Percentiles rank a stretch among this genome's conserved stretches.
Evolutionary conservation across 2,329 filamentous ascomycete genomes (phyloP).

Genomic region (Aspergillus persii): DNA sequence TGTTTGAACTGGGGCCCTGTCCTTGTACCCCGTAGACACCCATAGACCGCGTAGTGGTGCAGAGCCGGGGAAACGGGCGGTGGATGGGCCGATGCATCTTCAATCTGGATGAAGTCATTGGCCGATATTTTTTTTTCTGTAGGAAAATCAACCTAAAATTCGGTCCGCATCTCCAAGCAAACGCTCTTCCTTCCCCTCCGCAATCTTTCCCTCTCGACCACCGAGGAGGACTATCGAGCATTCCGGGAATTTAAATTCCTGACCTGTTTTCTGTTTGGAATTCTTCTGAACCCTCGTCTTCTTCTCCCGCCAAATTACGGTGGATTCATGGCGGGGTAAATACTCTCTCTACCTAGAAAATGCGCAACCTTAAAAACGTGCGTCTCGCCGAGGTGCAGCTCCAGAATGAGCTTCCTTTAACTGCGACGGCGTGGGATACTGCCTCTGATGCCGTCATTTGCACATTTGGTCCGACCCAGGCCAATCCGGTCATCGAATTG

Average conservation of each 20-base stretch:
- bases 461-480: slow-evolving; percentile 75
- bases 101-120: slow-evolving; percentile 46
- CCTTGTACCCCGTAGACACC: not conserved
- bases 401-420: slow-evolving; percentile 60
- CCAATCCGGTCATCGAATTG: slow-evolving; percentile 71
- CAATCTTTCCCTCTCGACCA: not conserved
- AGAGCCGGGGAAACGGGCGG: slow-evolving; percentile 2
- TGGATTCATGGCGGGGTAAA: slow-evolving; percentile 37
- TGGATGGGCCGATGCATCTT: slow-evolving; percentile 17
- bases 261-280: not conserved
- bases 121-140: slow-evolving; percentile 30
- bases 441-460: slow-evolving; percentile 74
- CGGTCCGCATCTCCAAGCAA: slow-evolving; percentile 12
- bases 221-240: not conserved
- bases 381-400: slow-evolving; percentile 65
- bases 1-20: not conserved
- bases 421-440: slow-evolving; percentile 82
- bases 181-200: not conserved
- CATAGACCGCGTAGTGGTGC: slow-evolving; percentile 7
- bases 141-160: slow-evolving; percentile 37
- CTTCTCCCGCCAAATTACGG: slow-evolving; percentile 8
- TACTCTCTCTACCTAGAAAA: slow-evolving; percentile 42
- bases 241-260: not conserved
- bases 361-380: slow-evolving; percentile 86
- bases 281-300: not conserved